Base-by-base conservation (phyloP, 2,329 filamentous ascomycete genomes). In the Fusarium sp. region DNA sequence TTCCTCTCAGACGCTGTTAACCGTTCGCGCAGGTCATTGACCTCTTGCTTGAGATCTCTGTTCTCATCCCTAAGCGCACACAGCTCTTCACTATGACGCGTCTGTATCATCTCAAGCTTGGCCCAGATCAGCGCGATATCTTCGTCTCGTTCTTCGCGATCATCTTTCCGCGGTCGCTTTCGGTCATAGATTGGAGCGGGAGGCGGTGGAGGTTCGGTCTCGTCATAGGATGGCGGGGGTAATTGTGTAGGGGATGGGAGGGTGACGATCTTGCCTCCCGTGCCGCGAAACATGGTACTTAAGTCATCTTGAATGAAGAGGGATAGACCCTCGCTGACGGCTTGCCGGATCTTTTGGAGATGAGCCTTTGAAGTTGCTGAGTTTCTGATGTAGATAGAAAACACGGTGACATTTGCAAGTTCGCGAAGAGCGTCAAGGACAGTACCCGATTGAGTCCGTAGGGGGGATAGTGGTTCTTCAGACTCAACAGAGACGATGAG, bases 371-470 rank as follows among this genome's bases (percentile, higher is more conserved):
- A 48, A 3, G 62, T 32, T 2, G 34, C 52, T 7, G 17, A n/a
- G 26, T 66, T 64, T 45, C 55, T 48, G n/a, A 69, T 30, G 24
- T 69, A 72, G 28, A 73, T 8, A 17, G 54, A 63, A 1, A 73
- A 26, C 8, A 41, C 8, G 13, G 55, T 72, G n/a, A 39, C 24
- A 6, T 68, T 56, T 15, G 54, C 38, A 12, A 72, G 45, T 5
- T 68, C 45, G 6, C 70, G 68, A 12, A 72, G n/a, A 6, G 68
- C 51, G 12, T 72, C 70, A n/a, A 72, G 68, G 13, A 72, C 68
- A 17, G 17, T 54, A 7, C 70, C 70, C 7, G 58, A 57, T 11
- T 68, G 70, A 32, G 68, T 55, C 18, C 70, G 55, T 13, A 38
- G 18, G 10, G 70, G 68, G 5, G 50, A 47, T 17, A 73, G 15